A percentile compares a stretch with the other conserved stretches of the same genome.
phyloP scores from a whole-genome alignment of 176 grass and related monocot species.

The Aegilops sharonensis region DNA sequence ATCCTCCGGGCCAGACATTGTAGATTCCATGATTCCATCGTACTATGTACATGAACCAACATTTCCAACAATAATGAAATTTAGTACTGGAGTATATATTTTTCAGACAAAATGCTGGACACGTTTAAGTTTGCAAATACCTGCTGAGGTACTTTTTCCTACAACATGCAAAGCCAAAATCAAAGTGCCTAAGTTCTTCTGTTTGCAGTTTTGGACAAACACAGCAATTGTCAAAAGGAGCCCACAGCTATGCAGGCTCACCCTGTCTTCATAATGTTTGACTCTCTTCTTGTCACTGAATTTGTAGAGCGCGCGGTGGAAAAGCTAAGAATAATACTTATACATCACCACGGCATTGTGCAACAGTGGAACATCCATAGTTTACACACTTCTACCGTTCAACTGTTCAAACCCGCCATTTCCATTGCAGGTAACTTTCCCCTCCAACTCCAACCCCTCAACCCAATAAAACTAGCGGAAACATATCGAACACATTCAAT shows the following conservation, averaged over 20 bases:
- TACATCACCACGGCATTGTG: not conserved
- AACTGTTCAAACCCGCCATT: not conserved
- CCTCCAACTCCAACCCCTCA: not conserved
- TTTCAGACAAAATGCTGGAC: not conserved
- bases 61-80: not conserved
- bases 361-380: not conserved
- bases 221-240: not conserved
- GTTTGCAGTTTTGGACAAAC: not conserved
- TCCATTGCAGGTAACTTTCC: not conserved
- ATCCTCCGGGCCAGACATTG: not conserved
- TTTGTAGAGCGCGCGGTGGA: not conserved
- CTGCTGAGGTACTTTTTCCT: not conserved
- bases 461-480: not conserved
- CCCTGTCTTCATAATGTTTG: not conserved
- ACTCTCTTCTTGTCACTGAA: not conserved
- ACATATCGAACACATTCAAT: not conserved
- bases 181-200: not conserved
- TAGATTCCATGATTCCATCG: constrained; percentile 7
- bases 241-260: not conserved
- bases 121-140: not conserved
- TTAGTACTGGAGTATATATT: not conserved
- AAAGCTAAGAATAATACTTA: not conserved
- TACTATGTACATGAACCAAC: not conserved
- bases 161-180: not conserved
- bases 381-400: not conserved